These are phyloP conservation scores for Pisolithus thermaeus DNA, from an alignment of 1,284 basidiomycete genomes.

Conservation along the genomic window DNA sequence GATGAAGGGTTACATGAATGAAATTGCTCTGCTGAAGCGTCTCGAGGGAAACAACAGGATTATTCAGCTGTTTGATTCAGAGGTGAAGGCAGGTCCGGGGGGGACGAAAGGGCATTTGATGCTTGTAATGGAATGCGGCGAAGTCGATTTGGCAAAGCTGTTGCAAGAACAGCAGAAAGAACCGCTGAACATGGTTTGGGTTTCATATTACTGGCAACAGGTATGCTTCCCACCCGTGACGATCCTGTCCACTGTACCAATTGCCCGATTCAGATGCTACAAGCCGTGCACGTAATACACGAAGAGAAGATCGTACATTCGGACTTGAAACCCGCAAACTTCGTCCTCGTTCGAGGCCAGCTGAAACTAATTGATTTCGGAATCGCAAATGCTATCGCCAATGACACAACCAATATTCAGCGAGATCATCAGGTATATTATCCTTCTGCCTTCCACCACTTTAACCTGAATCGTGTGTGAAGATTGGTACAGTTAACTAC, in stretches of 20 bases:
- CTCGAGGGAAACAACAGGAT: constrained; percentile 85
- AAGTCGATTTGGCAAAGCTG: constrained; percentile 81
- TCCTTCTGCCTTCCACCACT: background rate
- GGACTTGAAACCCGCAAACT: constrained; percentile 94
- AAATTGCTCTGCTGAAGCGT: constrained; percentile 83
- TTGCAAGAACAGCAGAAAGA: constrained; percentile 78
- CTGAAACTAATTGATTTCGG: constrained; percentile 96
- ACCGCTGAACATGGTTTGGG: constrained; percentile 84
- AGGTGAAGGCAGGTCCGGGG: constrained; percentile 60
- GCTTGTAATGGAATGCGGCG: constrained; percentile 93
- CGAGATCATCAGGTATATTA: constrained; percentile 78
- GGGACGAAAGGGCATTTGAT: constrained; percentile 64
- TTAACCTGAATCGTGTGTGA: constrained; percentile 6
- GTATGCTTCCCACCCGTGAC: constrained; percentile 34
- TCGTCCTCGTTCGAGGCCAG: constrained; percentile 88
- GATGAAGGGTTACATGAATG: constrained; percentile 89
- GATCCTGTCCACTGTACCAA: constrained; percentile 1
- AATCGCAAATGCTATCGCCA: constrained; percentile 94
- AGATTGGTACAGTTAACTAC: constrained; percentile 93
- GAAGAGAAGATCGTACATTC: constrained; percentile 96
- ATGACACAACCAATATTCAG: constrained; percentile 95
- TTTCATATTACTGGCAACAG: constrained; percentile 94
- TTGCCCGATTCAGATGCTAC: constrained; percentile 67
- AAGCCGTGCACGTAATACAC: constrained; percentile 93
- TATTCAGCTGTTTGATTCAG: constrained; percentile 84